Percentiles rank a stretch among this genome's conserved stretches.
phyloP scores from a whole-genome alignment of 768 basidiomycete species.

The Mycena epipterygia region DNA sequence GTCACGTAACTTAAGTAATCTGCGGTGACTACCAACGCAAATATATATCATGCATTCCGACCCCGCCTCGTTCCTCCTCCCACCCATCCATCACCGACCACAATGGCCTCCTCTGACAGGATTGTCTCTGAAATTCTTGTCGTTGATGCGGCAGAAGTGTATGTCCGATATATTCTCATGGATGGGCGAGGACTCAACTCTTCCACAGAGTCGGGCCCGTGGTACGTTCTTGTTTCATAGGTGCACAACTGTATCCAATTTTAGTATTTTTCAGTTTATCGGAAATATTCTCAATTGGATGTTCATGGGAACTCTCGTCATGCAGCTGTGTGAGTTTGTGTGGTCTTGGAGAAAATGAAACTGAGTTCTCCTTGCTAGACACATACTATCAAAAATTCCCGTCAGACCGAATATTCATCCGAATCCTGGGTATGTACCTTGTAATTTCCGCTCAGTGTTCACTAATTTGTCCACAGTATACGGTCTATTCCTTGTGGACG shows the following conservation, averaged over 20 bases:
- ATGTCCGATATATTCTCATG: no score
- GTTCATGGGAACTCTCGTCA: constrained; percentile 22
- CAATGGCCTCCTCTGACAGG: no score
- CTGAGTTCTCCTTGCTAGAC: background rate
- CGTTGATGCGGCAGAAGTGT: no score
- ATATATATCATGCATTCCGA: no score
- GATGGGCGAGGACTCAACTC: no score
- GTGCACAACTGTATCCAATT: background rate
- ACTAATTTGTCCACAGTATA: background rate
- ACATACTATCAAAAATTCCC: constrained; percentile 23
- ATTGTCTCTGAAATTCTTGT: no score
- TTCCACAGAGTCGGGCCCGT: background rate
- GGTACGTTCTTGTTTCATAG: background rate
- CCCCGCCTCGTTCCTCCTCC: no score
- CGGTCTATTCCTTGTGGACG: background rate
- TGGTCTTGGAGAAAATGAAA: background rate
- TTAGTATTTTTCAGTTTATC: constrained; percentile 17
- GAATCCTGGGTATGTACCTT: constrained; percentile 16
- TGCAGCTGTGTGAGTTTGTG: constrained; percentile 13
- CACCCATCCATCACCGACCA: no score
- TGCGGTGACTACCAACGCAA: no score
- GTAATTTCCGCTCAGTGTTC: background rate
- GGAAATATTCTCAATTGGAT: constrained; percentile 27
- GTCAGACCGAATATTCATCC: background rate
- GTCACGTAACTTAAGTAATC: no score